Percentiles rank a stretch among this genome's conserved stretches.
Evolutionary conservation across 805 yeast species (phyloP).

Genomic region (Wickerhamomyces mucosus): DNA sequence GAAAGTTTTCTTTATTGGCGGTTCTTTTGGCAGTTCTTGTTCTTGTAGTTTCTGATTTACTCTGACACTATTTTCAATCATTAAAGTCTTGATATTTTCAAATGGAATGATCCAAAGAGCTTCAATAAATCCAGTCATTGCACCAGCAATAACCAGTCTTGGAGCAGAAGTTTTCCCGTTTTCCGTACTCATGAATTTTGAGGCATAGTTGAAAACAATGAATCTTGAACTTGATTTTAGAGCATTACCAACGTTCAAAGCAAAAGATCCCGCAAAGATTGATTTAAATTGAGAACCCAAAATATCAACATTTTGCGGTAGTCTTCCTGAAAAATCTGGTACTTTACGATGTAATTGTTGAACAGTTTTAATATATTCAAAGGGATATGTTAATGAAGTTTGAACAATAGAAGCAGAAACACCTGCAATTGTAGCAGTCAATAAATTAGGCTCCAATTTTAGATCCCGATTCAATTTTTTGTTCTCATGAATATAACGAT

Average conservation of each 20-base stretch:
- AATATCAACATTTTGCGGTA: slow-evolving; percentile 3
- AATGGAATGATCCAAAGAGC: slow-evolving; percentile 82
- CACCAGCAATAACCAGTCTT: slow-evolving; percentile 74
- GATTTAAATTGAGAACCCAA: slow-evolving; percentile 21
- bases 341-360: slow-evolving; percentile 44
- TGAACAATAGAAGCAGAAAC: slow-evolving; percentile 54
- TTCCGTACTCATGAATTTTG: slow-evolving; percentile 54
- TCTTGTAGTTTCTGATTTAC: slow-evolving; percentile 9
- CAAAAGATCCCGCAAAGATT: slow-evolving; percentile 55
- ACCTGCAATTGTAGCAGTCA: slow-evolving; percentile 53
- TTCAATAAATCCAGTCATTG: slow-evolving; percentile 75
- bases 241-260: slow-evolving; percentile 66
- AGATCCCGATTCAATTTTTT: too few relatives aligned
- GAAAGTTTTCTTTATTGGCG: slow-evolving; percentile 18
- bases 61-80: slow-evolving; percentile 53
- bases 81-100: slow-evolving; percentile 72
- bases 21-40: slow-evolving; percentile 3
- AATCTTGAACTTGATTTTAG: slow-evolving; percentile 68
- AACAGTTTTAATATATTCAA: slow-evolving; percentile 60
- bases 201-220: slow-evolving; percentile 63
- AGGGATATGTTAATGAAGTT: slow-evolving; percentile 58
- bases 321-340: slow-evolving; percentile 16
- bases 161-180: slow-evolving; percentile 66
- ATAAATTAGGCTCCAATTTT: slow-evolving; percentile 29
- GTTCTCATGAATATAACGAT: too few relatives aligned